These are phyloP conservation scores for Colletotrichum theobromicola DNA, from an alignment of 2,329 filamentous ascomycete species.

Conservation along the genomic window DNA sequence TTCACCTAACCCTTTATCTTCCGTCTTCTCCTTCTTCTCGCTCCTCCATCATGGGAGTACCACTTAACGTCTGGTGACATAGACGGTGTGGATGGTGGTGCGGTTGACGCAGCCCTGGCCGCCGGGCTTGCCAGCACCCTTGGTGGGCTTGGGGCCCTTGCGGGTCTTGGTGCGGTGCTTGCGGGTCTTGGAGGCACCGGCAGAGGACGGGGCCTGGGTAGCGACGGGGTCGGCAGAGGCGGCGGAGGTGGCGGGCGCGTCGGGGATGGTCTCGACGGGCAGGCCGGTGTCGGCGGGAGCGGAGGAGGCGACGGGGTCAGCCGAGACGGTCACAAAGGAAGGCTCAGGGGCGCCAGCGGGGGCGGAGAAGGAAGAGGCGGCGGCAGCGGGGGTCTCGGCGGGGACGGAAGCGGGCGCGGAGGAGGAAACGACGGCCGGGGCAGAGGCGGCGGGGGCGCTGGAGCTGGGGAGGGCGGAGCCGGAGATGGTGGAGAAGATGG, in stretches of 20 bases:
- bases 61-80: not conserved
- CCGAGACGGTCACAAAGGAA: not conserved
- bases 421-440: not conserved
- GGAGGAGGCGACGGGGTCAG: not conserved
- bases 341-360: not conserved
- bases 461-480: not conserved
- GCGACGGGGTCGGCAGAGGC: not conserved
- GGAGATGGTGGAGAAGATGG: constrained; percentile 10
- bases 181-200: constrained; percentile 2
- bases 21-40: not conserved
- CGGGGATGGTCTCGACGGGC: not conserved
- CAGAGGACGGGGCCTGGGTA: not conserved
- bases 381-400: not conserved
- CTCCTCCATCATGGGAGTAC: not conserved
- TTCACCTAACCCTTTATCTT: not conserved
- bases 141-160: not conserved
- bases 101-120: not conserved
- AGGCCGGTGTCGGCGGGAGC: not conserved
- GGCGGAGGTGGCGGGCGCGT: not conserved
- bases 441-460: not conserved
- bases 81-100: constrained; percentile 3
- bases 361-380: not conserved
- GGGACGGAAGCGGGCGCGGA: not conserved
- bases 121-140: not conserved
- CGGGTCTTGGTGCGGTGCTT: not conserved